These are phyloP conservation scores for Calonectria hongkongensis DNA, from an alignment of 2,329 filamentous ascomycete species.

Conservation along the genomic window DNA sequence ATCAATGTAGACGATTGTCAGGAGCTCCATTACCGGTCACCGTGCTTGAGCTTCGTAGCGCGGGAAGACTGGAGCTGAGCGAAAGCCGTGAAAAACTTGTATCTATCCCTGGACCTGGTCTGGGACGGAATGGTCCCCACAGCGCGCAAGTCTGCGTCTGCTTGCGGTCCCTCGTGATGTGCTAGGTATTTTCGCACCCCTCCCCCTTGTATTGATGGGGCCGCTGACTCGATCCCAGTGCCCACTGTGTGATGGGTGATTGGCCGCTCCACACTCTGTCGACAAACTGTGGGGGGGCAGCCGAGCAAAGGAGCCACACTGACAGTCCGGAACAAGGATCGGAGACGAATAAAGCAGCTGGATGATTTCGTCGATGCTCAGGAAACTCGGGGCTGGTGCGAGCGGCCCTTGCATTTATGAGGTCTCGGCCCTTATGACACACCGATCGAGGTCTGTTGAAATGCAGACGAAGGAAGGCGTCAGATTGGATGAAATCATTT, in stretches of 20 bases:
- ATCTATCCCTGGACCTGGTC: conserved; percentile 34
- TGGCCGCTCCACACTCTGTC: conserved; percentile 54
- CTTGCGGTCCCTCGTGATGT: conserved; percentile 53
- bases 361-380: conserved; percentile 31
- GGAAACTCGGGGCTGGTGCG: conserved; percentile 42
- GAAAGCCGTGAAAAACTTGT: conserved; percentile 38
- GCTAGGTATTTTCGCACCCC: conserved; percentile 47
- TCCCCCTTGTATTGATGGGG: conserved; percentile 38
- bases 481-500: conserved; percentile 34
- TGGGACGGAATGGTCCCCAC: conserved; percentile 39
- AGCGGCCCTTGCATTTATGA: conserved; percentile 43
- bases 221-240: conserved; percentile 50
- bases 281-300: conserved; percentile 51
- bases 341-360: conserved; percentile 47
- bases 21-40: conserved; percentile 28
- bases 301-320: conserved; percentile 35
- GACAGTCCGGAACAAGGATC: conserved; percentile 41
- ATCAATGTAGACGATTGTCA: conserved; percentile 16
- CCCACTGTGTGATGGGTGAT: conserved; percentile 43
- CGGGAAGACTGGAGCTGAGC: conserved; percentile 32
- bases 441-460: conserved; percentile 37
- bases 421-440: background rate
- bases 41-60: conserved; percentile 24
- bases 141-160: conserved; percentile 51
- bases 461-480: conserved; percentile 21